Base-by-base conservation (phyloP, 768 basidiomycete species). In the Trametes sanguinea region DNA sequence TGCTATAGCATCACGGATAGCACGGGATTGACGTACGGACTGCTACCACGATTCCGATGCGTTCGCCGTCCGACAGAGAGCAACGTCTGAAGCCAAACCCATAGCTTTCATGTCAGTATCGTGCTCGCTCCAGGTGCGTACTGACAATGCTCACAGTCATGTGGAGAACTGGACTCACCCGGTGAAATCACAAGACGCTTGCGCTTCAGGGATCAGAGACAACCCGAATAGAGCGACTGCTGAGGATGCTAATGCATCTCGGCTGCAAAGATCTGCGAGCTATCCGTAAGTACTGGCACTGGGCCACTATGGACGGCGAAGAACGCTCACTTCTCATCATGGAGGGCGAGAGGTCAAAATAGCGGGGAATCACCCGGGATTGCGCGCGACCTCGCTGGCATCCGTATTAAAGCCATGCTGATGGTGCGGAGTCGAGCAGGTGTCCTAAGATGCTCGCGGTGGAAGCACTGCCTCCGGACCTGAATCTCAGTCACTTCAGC, bases 31-130 rank as follows among this genome's bases (percentile, higher is more conserved):
- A 51, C 60, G 9, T 39, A 65, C 64, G 7, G 6, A 42, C 27
- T 0, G 60, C 60, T 27, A 65, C 47, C 4, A 40, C 64, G 6
- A 65, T 56, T 4, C 54, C 63, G 39, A 65, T 51, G n/a, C 63
- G 63, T 27, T 37, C 54, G 14, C 55, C 63, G 2, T 59, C 61
- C 6, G 59, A 61, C 29, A 65, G 11, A 2, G 59, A 57, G 33
- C 57, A 65, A 3, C 40, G 64, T 22, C 43, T 35, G 0, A 14
- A 1, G 2, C 56, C 64, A 39, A 50, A 61, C 2, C 64, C 62
- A 44, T 0, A 13, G 7, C 13, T 7, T 8, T 42, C 9, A 3
- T 30, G 30, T 40, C 39, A 50, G 51, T 1, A 6, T 29, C 29
- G 7, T 43, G 14, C 14, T 22, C 1, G 3, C 13, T 17, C 56